Evolutionary conservation across 768 basidiomycete genomes (phyloP).

Genomic region (Punctularia strigosozonata): DNA sequence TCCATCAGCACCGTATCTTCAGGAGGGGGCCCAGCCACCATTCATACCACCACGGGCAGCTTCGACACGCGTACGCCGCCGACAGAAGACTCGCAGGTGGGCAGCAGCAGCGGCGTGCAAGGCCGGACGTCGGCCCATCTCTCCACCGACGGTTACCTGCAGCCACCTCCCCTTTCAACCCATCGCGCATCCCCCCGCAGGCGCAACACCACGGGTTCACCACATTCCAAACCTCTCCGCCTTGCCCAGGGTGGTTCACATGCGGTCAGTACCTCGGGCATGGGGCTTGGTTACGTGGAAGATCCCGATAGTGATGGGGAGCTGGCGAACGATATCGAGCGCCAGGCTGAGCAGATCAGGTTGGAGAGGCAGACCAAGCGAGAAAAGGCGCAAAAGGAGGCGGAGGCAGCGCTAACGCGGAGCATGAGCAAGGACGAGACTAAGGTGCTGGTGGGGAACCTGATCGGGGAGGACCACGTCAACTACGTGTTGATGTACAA

Average conservation of each 20-base stretch:
- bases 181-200: slow-evolving; percentile 25
- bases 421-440: slow-evolving; percentile 23
- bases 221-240: slow-evolving; percentile 9
- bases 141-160: slow-evolving; percentile 36
- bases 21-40: neutral
- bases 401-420: slow-evolving; percentile 43
- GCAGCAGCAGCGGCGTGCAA: slow-evolving; percentile 3
- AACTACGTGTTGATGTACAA: slow-evolving; percentile 99
- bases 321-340: slow-evolving; percentile 71
- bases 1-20: slow-evolving; percentile 18
- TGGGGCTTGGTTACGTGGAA: slow-evolving; percentile 15
- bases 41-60: slow-evolving; percentile 5
- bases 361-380: slow-evolving; percentile 66
- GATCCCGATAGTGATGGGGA: slow-evolving; percentile 34
- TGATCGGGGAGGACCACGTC: slow-evolving; percentile 97
- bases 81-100: neutral
- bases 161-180: slow-evolving; percentile 28
- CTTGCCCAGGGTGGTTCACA: slow-evolving; percentile 4
- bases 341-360: slow-evolving; percentile 82
- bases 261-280: neutral
- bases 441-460: slow-evolving; percentile 74
- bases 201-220: slow-evolving; percentile 62
- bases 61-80: slow-evolving; percentile 9
- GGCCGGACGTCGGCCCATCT: slow-evolving; percentile 14
- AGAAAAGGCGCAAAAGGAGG: slow-evolving; percentile 51